phyloP scores from a whole-genome alignment of 176 grass and related monocot species.

The Coix lacrymajobi region DNA sequence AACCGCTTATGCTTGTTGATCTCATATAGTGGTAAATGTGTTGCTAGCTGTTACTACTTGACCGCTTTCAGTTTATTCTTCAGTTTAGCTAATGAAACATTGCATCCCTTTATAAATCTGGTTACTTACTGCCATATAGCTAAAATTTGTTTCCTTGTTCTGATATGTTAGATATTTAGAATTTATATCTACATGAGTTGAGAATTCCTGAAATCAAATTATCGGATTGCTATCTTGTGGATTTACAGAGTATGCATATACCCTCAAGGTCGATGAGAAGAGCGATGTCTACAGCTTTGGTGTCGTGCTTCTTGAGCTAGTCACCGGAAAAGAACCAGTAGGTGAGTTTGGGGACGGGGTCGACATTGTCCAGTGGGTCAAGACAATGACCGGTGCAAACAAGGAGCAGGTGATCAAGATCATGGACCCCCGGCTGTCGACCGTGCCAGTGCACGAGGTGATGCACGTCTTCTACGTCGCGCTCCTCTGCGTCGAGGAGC shows the following conservation, averaged over 20 bases:
- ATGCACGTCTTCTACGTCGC: conserved; percentile 89
- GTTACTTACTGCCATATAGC: neutral
- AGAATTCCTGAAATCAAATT: neutral
- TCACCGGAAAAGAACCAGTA: conserved; percentile 79
- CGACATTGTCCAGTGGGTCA: conserved; percentile 94
- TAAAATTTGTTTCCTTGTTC: neutral
- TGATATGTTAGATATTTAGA: neutral
- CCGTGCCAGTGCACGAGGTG: conserved; percentile 65
- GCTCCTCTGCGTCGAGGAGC: conserved; percentile 89
- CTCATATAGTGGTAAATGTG: neutral
- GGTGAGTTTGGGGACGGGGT: conserved; percentile 94
- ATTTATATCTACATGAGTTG: neutral
- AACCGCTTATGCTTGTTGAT: neutral
- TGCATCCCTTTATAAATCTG: neutral
- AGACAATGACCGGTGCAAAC: conserved; percentile 49
- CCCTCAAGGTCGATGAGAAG: conserved; percentile 94
- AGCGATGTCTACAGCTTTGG: conserved; percentile 97
- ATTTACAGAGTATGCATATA: conserved; percentile 89
- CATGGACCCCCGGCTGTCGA: conserved; percentile 72
- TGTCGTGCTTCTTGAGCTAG: conserved; percentile 81
- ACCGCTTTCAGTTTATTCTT: neutral
- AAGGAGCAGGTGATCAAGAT: conserved; percentile 76
- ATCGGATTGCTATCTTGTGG: neutral
- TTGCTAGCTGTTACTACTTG: neutral
- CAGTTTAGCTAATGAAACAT: neutral